Evolutionary conservation across 352 stramenopile species (phyloP).

Genomic region (Globisporangium orthogonon): DNA sequence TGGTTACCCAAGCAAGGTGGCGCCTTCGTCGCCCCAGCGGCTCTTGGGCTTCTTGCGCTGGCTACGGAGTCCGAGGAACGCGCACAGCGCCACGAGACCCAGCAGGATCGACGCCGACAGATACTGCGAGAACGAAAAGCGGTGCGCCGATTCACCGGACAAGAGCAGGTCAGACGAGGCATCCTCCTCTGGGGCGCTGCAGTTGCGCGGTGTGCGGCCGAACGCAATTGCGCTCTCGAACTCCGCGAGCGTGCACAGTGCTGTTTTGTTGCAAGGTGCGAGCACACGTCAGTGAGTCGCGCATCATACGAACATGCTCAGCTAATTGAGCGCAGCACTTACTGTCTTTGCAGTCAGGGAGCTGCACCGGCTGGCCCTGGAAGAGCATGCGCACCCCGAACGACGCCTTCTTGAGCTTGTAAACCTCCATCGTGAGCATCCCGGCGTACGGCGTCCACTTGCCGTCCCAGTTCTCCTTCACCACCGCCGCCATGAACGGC

Average conservation of each 20-base stretch:
- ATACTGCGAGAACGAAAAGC: conserved; percentile 32
- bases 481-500: conserved; percentile 66
- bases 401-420: conserved; percentile 60
- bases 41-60: conserved; percentile 16
- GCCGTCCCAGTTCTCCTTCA: conserved; percentile 72
- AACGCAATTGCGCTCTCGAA: conserved; percentile 58
- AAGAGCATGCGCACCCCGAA: conserved; percentile 66
- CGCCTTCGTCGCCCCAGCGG: conserved; percentile 16
- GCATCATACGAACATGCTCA: neutral
- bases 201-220: conserved; percentile 44
- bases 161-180: conserved; percentile 23
- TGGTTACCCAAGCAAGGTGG: conserved; percentile 18
- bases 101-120: conserved; percentile 46
- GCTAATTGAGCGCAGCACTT: conserved; percentile 8
- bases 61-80: conserved; percentile 35
- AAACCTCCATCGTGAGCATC: conserved; percentile 70
- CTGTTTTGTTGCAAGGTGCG: conserved; percentile 7
- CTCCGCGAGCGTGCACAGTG: conserved; percentile 54
- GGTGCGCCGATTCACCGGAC: neutral
- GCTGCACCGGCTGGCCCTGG: conserved; percentile 57
- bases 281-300: conserved; percentile 3
- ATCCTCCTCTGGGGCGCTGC: conserved; percentile 24
- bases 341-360: conserved; percentile 77
- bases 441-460: conserved; percentile 83
- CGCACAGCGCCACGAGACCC: conserved; percentile 48